These are phyloP conservation scores for Ogataea naganishii DNA, from an alignment of 805 yeast genomes.

Conservation along the genomic window DNA sequence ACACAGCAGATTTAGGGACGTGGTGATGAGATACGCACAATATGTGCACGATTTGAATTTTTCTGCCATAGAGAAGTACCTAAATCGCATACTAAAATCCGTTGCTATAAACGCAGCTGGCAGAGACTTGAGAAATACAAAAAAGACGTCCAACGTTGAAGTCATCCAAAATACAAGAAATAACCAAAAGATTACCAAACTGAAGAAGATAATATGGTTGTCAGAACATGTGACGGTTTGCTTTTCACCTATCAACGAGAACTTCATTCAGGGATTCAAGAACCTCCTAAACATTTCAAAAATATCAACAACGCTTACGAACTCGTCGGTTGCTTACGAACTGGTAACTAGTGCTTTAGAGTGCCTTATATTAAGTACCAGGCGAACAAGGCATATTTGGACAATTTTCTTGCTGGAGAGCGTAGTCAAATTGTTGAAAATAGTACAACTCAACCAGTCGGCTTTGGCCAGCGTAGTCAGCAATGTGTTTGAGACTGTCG, in stretches of 20 bases:
- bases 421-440: slow-evolving; percentile 16
- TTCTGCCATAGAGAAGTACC: slow-evolving; percentile 12
- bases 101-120: no score
- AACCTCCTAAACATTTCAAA: slow-evolving; percentile 18
- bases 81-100: no score
- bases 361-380: slow-evolving; percentile 15
- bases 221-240: slow-evolving; percentile 19
- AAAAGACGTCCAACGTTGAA: slow-evolving; percentile 4
- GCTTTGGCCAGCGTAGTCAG: slow-evolving; percentile 15
- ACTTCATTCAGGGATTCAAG: slow-evolving; percentile 19
- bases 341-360: slow-evolving; percentile 18
- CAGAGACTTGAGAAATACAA: neutral
- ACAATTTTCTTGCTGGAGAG: slow-evolving; percentile 16
- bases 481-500: slow-evolving; percentile 12
- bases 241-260: slow-evolving; percentile 14
- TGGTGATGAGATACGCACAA: slow-evolving; percentile 1
- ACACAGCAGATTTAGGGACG: neutral
- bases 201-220: slow-evolving; percentile 24
- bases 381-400: slow-evolving; percentile 16
- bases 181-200: slow-evolving; percentile 12
- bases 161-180: slow-evolving; percentile 7
- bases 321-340: slow-evolving; percentile 20
- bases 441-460: slow-evolving; percentile 20
- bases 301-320: slow-evolving; percentile 21
- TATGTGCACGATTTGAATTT: slow-evolving; percentile 10